Evolutionary conservation across 768 basidiomycete species (phyloP), one percentile per base, ranked within the genome.

Genomic region (Termitomyces sp.): DNA sequence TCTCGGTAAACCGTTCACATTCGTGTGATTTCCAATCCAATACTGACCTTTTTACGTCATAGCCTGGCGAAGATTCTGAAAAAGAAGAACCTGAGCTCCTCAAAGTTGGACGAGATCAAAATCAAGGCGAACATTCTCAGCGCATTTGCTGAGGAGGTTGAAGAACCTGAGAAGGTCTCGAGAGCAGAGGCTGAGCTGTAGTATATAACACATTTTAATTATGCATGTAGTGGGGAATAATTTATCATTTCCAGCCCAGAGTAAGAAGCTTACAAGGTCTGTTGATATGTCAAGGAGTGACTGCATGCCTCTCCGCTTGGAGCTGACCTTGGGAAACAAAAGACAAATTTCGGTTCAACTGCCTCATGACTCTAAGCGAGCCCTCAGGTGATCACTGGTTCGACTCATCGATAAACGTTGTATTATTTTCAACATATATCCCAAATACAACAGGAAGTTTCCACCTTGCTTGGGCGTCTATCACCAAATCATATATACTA

Each of bases 101-200:
- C 79, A 44, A 98, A 98, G 75, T 74, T 95, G 46, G 97, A 99
- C 69, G 94, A 98, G 76, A 87, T 98, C 69, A 90, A 92, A 74
- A 82, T 91, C 71, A 98, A 96, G 77, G 81, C 84, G 56, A 98
- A 98, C 77, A 83, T 98, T 66, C 81, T 94, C 50, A 71, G 74
- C 16, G 83, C 89, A 0, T 93, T 93, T 61, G 61, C 69, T 36
- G 72, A 74, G 62, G 74, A 80, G 8, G 72, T 72, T 63, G 75
- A 74, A 57, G 72, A 73, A 49, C 66, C 61, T 36, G 69, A 72
- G 60, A 75, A 70, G 62, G 58, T 75, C 38, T 71, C 70, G 28
- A 71, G 74, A 54, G 74, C 69, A 20, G 72, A 73, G 62, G 64
- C 78, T 61, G 82, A 83, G 68, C 74, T 83, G 60, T 84, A 72